A percentile compares a stretch with the other conserved stretches of the same genome.
Conservation (phyloP, 768 basidiomycete genomes). For the Collybiopsis luxurians region DNA sequence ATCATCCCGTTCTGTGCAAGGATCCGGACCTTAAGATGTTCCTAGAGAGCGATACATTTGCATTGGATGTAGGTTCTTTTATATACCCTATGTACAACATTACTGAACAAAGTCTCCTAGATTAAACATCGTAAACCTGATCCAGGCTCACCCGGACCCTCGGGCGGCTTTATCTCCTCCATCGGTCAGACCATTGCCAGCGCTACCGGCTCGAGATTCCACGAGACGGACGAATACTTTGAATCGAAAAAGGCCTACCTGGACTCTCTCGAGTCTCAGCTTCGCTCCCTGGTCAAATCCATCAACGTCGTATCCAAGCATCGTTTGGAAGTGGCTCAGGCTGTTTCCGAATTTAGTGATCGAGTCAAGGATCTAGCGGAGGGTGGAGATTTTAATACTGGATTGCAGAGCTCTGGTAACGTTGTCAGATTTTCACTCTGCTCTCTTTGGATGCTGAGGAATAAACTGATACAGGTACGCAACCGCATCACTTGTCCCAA, state of each 20-base stretch:
- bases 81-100: background rate
- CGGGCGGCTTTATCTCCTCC: slow-evolving; percentile 77
- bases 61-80: slow-evolving; percentile 69
- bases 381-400: background rate
- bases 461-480: background rate
- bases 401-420: background rate
- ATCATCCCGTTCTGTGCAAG: slow-evolving; percentile 86
- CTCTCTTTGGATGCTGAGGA: background rate
- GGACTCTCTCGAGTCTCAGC: slow-evolving; percentile 86
- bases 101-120: slow-evolving; percentile 34
- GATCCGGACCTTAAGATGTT: slow-evolving; percentile 89
- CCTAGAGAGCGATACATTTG: slow-evolving; percentile 90
- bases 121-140: slow-evolving; percentile 87
- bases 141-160: slow-evolving; percentile 6
- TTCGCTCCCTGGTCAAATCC: slow-evolving; percentile 82
- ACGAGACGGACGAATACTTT: slow-evolving; percentile 97
- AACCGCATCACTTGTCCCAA: slow-evolving; percentile 54
- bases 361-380: slow-evolving; percentile 62
- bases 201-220: slow-evolving; percentile 64
- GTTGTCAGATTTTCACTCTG: slow-evolving; percentile 64
- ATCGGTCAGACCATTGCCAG: slow-evolving; percentile 70
- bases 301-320: slow-evolving; percentile 86
- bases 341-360: slow-evolving; percentile 79
- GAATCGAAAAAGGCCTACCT: slow-evolving; percentile 83
- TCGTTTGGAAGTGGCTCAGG: slow-evolving; percentile 67